A percentile compares a stretch with the other conserved stretches of the same genome.
Evolutionary conservation across 1,284 basidiomycete genomes (phyloP).

Genomic region (Tilletiopsis washingtonensis): DNA sequence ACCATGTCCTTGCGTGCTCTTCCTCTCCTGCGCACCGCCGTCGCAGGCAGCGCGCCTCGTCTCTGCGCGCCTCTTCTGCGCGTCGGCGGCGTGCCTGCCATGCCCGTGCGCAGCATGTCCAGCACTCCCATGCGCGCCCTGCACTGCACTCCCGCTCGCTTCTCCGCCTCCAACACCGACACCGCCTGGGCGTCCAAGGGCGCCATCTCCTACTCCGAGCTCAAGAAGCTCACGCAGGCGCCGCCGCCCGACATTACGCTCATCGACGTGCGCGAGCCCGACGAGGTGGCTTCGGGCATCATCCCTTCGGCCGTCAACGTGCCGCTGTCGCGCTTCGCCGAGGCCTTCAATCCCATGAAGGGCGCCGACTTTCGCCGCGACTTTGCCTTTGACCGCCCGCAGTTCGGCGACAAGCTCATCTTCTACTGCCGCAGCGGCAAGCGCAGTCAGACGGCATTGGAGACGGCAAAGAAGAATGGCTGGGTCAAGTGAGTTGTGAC

Average conservation of each 20-base stretch:
- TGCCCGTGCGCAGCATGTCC: too few relatives aligned
- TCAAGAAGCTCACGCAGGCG: constrained; percentile 72
- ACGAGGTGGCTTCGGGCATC: constrained; percentile 85
- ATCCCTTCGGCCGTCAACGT: constrained; percentile 93
- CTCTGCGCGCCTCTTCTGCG: too few relatives aligned
- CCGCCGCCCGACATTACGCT: constrained; percentile 56
- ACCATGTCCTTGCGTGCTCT: too few relatives aligned
- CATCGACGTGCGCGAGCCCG: constrained; percentile 77
- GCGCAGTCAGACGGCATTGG: constrained; percentile 71
- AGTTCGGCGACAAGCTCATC: constrained; percentile 65
- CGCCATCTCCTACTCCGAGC: constrained; percentile 66
- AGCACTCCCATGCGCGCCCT: not conserved
- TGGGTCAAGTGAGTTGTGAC: constrained; percentile 65
- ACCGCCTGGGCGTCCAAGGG: constrained; percentile 29
- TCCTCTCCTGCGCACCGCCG: too few relatives aligned
- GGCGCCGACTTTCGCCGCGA: constrained; percentile 47
- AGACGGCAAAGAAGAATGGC: constrained; percentile 74
- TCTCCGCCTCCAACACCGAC: constrained; percentile 9
- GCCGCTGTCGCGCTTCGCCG: constrained; percentile 70
- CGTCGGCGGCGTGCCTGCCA: too few relatives aligned
- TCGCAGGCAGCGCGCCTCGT: too few relatives aligned
- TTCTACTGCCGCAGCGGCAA: constrained; percentile 93
- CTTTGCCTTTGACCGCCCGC: constrained; percentile 79
- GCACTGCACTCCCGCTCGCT: not conserved
- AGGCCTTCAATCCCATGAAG: constrained; percentile 55